A percentile compares a stretch with the other conserved stretches of the same genome.
Conservation (phyloP, 2,329 filamentous ascomycete species). For the Calonectria hongkongensis region DNA sequence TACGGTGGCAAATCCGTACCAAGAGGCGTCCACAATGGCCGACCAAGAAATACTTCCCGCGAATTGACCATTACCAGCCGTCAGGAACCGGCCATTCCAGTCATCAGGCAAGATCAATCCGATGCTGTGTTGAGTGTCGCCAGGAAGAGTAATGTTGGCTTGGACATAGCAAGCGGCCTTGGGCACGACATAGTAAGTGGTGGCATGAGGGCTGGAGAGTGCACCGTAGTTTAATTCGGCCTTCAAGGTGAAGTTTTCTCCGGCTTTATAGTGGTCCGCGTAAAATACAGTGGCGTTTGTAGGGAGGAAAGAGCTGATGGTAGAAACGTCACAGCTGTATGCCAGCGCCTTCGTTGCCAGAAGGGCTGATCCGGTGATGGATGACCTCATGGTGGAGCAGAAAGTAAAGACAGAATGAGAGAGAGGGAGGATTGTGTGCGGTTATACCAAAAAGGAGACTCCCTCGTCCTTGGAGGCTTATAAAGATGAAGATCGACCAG, state of each 20-base stretch:
- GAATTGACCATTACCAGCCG: constrained; percentile 4
- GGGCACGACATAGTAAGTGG: not conserved
- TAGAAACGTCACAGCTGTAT: constrained; percentile 7
- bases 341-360: not conserved
- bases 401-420: not conserved
- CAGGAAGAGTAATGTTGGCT: constrained; percentile 1
- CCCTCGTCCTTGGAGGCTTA: not conserved
- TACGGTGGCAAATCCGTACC: constrained; percentile 13
- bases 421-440: not conserved
- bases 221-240: constrained; percentile 6
- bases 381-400: not conserved
- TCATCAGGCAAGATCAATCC: constrained; percentile 8
- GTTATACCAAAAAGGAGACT: not conserved
- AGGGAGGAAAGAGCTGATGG: not conserved
- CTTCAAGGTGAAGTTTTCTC: not conserved
- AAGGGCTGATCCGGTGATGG: not conserved
- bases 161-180: constrained; percentile 11
- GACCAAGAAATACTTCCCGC: constrained; percentile 11
- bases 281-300: constrained; percentile 10
- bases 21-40: constrained; percentile 11
- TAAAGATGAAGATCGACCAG: not conserved
- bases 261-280: not conserved
- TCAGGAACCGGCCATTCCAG: constrained; percentile 1
- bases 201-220: not conserved
- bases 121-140: constrained; percentile 10